Evolutionary conservation across 352 stramenopile species (phyloP), one percentile per base, ranked within the genome.

Genomic region (Peronospora belbahrii): DNA sequence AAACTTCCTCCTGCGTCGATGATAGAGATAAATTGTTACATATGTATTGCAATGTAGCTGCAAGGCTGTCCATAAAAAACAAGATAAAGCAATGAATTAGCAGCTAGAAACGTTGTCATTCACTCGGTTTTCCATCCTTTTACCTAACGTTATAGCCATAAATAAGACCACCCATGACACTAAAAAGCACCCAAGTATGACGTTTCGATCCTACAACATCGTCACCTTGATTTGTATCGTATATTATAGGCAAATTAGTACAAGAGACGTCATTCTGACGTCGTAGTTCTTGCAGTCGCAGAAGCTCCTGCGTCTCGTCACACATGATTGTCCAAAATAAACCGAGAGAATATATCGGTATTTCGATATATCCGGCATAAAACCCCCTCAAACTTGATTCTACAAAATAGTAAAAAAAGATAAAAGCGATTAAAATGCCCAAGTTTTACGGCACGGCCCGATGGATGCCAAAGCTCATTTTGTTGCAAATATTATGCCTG

Each of bases 391-490:
- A n/a, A n/a, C n/a, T n/a, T n/a, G n/a, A n/a, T n/a, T n/a, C n/a
- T n/a, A 28, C 11, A 0, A 28, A 28, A 28, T 3, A 28, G 11
- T 28, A 28, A 6, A 9, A 28, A 27, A 27, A 2, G 2, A 33
- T 6, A 10, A 14, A 10, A 4, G 14, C 11, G 13, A 92, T n/a
- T n/a, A n/a, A n/a, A n/a, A n/a, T 89, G 81, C 59, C 78, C 52
- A 87, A 85, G 63, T 93, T 93, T 54, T 94, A 93, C 51, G 79
- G 75, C 49, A 54, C 70, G 2, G 59, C 65, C 38, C 79, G 75
- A 35, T 94, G 83, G 83, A 72, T 83, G 51, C 83, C 83, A 13
- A 93, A 88, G 70, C 75, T 94, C 53, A 94, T 93, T 48, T 42
- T 86, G 31, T 63, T 92, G 53, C 83, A 94, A 66, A 94, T 94